Evolutionary conservation across 192 early-diverging fungal genomes (phyloP).

Genomic region (Coemansia erecta): DNA sequence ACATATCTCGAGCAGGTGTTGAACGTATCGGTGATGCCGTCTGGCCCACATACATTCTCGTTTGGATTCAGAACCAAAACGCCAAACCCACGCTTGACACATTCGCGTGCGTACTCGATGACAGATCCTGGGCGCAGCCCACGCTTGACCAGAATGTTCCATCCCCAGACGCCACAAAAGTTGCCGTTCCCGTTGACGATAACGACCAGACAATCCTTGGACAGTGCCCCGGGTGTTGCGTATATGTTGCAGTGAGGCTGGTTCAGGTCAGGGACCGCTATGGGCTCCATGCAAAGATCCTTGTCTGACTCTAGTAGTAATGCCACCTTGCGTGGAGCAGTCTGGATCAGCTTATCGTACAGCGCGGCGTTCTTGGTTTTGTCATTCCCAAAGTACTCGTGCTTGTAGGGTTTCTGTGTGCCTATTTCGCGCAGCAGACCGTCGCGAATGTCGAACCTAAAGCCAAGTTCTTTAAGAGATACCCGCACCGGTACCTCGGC

Average conservation of each 20-base stretch:
- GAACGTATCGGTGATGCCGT: constrained; percentile 35
- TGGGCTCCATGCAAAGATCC: constrained; percentile 30
- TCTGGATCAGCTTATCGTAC: background rate
- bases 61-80: constrained; percentile 49
- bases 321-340: constrained; percentile 29
- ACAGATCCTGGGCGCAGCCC: constrained; percentile 30
- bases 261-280: constrained; percentile 22
- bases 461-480: constrained; percentile 35
- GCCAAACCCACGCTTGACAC: constrained; percentile 20
- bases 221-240: constrained; percentile 29
- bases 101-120: constrained; percentile 23
- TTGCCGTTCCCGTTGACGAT: constrained; percentile 27
- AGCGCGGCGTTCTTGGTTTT: constrained; percentile 1
- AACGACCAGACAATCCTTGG: constrained; percentile 31
- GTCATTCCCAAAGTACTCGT: background rate
- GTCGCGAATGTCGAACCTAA: constrained; percentile 22
- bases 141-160: constrained; percentile 33
- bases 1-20: constrained; percentile 22
- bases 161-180: constrained; percentile 37
- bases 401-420: constrained; percentile 18
- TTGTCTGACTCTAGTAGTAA: constrained; percentile 11
- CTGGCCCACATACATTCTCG: constrained; percentile 39
- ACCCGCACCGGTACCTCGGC: constrained; percentile 14
- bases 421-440: constrained; percentile 19
- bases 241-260: constrained; percentile 42